phyloP scores from a whole-genome alignment of 768 basidiomycete genomes.

The Tremella yokohamensis region DNA sequence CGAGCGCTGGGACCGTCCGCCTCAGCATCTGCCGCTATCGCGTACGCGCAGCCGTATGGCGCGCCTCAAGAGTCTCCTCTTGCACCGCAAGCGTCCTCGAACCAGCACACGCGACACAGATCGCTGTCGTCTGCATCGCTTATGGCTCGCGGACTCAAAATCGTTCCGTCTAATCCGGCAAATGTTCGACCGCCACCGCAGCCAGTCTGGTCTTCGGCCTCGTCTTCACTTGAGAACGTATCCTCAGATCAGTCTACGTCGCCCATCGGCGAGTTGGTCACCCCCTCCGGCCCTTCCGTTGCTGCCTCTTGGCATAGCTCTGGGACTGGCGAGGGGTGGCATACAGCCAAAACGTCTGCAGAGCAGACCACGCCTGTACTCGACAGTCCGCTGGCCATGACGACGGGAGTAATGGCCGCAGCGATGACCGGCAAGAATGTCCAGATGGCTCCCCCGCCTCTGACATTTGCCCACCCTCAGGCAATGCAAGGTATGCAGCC shows the following conservation, averaged over 20 bases:
- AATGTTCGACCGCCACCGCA: not conserved
- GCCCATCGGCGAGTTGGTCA: not conserved
- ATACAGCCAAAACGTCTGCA: not conserved
- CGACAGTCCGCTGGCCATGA: constrained; percentile 5
- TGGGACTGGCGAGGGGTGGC: not conserved
- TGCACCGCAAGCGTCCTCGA: not conserved
- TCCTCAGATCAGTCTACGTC: constrained; percentile 16
- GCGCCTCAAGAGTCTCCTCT: constrained; percentile 7
- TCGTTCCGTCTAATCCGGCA: constrained; percentile 10
- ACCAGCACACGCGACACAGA: constrained; percentile 18
- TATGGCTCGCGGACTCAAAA: constrained; percentile 26
- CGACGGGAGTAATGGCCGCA: not conserved
- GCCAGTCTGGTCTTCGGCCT: not conserved
- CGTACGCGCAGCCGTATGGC: not conserved
- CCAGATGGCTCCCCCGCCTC: constrained; percentile 20
- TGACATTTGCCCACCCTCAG: constrained; percentile 13
- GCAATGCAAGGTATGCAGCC: constrained; percentile 6
- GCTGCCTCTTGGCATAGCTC: no score
- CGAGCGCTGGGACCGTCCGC: not conserved
- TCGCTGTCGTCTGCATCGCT: constrained; percentile 33
- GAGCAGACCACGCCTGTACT: not conserved
- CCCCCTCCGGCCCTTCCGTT: not conserved
- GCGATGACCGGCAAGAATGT: not conserved
- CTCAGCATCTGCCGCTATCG: not conserved
- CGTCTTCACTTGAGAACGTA: not conserved